Conservation (phyloP, 495 filamentous ascomycete species). For the Mycothermus thermophilus region DNA sequence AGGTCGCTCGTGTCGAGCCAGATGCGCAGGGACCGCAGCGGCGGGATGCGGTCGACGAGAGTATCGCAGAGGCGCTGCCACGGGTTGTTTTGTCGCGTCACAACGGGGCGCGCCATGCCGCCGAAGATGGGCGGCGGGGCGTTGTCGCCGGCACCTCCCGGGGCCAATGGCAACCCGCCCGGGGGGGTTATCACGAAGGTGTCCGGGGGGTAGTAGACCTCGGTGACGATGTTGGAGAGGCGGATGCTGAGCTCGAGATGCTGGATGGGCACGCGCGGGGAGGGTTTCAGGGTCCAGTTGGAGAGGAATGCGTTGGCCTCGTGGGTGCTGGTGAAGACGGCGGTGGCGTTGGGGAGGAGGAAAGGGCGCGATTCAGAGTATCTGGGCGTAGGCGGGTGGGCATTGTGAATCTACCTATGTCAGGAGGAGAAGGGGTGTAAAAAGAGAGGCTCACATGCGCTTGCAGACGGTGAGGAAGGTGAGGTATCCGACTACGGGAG, state of each 20-base stretch:
- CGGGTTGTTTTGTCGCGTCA: conserved; percentile 10
- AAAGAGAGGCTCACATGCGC: conserved; percentile 12
- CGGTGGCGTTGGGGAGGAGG: conserved; percentile 12
- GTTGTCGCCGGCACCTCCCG: neutral
- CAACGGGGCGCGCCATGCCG: neutral
- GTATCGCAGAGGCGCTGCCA: conserved; percentile 14
- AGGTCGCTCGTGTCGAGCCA: conserved; percentile 20
- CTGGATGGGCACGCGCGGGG: conserved; percentile 5
- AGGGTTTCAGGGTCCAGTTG: conserved; percentile 1
- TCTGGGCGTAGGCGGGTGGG: conserved; percentile 3
- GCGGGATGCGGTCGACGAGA: conserved; percentile 3
- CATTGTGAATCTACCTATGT: neutral
- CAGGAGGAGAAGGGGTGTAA: too few species aligned
- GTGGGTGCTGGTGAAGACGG: conserved; percentile 17
- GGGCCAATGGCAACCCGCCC: too few species aligned
- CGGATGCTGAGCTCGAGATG: conserved; percentile 14
- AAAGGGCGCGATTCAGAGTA: conserved; percentile 16
- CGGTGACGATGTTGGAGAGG: conserved; percentile 11
- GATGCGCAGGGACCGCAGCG: conserved; percentile 10
- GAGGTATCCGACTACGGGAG: neutral
- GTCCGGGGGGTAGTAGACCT: conserved; percentile 12
- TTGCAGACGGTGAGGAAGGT: conserved; percentile 9
- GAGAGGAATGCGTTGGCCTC: conserved; percentile 10
- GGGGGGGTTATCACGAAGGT: too few species aligned
- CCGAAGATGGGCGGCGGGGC: conserved; percentile 1